Evolutionary conservation across 768 basidiomycete species (phyloP).

Genomic region (Calocybe indica): DNA sequence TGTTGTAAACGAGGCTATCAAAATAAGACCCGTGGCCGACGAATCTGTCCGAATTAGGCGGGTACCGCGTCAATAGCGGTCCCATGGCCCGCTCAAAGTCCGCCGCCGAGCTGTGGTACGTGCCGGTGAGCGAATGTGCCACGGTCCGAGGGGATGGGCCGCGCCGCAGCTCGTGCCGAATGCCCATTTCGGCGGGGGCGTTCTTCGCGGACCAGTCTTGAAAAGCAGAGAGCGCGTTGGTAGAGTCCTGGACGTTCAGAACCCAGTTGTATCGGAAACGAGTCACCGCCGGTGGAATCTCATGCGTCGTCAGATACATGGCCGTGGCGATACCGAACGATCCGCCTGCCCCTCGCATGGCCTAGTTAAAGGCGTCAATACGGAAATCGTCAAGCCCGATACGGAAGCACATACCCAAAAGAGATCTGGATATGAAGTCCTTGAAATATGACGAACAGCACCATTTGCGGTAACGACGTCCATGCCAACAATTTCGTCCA

Average conservation of each 20-base stretch:
- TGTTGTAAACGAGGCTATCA: neutral
- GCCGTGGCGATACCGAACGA: neutral
- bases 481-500: slow-evolving; percentile 17
- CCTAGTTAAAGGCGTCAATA: neutral
- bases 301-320: neutral
- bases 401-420: slow-evolving; percentile 17
- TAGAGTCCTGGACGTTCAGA: neutral
- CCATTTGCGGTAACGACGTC: slow-evolving; percentile 23
- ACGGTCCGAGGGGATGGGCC: neutral
- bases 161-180: neutral
- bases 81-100: neutral
- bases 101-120: neutral
- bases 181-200: neutral
- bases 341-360: slow-evolving; percentile 1
- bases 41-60: slow-evolving; percentile 9
- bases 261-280: neutral
- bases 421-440: slow-evolving; percentile 15
- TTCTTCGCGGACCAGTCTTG: neutral
- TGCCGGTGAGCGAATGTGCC: neutral
- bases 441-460: slow-evolving; percentile 14
- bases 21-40: neutral
- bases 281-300: neutral
- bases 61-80: neutral
- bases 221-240: neutral
- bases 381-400: neutral